Evolutionary conservation across 805 yeast species (phyloP).

Genomic region (Candida boleticola): DNA sequence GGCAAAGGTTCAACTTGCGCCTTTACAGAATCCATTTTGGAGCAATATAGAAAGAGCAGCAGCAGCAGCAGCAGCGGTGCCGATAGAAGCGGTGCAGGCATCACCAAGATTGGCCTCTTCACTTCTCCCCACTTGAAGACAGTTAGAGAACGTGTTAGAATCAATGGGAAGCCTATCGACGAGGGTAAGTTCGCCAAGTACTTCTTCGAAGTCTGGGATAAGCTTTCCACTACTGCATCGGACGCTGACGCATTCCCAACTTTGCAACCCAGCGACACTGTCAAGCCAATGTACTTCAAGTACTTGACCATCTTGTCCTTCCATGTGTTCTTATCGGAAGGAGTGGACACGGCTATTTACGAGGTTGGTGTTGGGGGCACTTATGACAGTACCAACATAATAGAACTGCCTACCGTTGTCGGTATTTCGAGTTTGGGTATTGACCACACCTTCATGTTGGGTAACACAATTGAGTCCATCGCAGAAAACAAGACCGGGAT

Average conservation of each 20-base stretch:
- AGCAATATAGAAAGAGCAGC: conserved; percentile 47
- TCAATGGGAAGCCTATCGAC: conserved; percentile 80
- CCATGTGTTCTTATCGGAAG: conserved; percentile 84
- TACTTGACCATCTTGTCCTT: conserved; percentile 85
- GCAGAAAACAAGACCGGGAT: conserved; percentile 98
- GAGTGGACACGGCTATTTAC: conserved; percentile 89
- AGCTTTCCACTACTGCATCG: conserved; percentile 57
- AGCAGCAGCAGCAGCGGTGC: too few species aligned
- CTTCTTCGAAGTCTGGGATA: conserved; percentile 94
- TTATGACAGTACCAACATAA: conserved; percentile 91
- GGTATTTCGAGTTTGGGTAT: conserved; percentile 87
- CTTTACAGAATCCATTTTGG: conserved; percentile 76
- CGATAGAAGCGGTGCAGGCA: conserved; percentile 12
- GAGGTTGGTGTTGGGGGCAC: conserved; percentile 99
- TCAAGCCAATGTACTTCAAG: conserved; percentile 91
- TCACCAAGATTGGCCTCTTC: conserved; percentile 80
- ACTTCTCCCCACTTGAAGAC: conserved; percentile 95
- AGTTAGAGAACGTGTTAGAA: conserved; percentile 87
- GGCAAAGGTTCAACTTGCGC: conserved; percentile 99
- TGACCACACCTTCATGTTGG: conserved; percentile 86
- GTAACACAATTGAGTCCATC: conserved; percentile 81
- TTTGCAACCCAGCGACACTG: conserved; percentile 60
- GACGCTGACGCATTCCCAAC: conserved; percentile 59
- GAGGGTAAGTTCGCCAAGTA: conserved; percentile 81
- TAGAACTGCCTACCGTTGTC: conserved; percentile 75